Evolutionary conservation across 164 flowering plant species (phyloP).

Genomic region (Liriodendron chinense): DNA sequence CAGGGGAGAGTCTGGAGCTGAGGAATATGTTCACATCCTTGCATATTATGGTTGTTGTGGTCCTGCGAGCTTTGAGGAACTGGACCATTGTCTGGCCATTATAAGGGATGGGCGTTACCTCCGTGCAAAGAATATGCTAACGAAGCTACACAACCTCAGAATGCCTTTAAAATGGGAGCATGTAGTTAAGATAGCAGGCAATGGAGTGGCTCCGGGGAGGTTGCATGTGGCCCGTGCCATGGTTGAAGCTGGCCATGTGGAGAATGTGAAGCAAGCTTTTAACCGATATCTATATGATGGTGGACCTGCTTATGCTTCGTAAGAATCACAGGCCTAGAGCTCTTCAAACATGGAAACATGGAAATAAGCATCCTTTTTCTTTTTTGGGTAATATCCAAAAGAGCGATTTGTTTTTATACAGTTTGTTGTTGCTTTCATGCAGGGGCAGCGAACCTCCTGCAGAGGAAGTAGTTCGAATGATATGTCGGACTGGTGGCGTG

Average conservation of each 20-base stretch:
- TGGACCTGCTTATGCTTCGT: slow-evolving; percentile 96
- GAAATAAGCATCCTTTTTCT: background rate
- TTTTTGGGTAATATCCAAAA: slow-evolving; percentile 26
- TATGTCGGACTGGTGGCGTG: slow-evolving; percentile 74
- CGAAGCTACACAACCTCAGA: slow-evolving; percentile 69
- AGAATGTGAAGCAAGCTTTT: slow-evolving; percentile 88
- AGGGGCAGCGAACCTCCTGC: slow-evolving; percentile 84
- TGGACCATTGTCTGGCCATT: slow-evolving; percentile 61
- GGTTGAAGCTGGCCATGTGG: slow-evolving; percentile 92
- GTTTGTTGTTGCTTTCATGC: slow-evolving; percentile 34
- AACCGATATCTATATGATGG: slow-evolving; percentile 79
- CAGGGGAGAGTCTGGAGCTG: slow-evolving; percentile 37
- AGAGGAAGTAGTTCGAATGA: slow-evolving; percentile 69
- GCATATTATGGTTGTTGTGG: slow-evolving; percentile 94
- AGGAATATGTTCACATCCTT: slow-evolving; percentile 91
- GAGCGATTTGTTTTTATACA: slow-evolving; percentile 14
- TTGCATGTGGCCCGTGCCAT: slow-evolving; percentile 92
- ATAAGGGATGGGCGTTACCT: slow-evolving; percentile 84
- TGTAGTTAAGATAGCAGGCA: slow-evolving; percentile 78
- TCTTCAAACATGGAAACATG: background rate
- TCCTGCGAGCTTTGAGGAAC: slow-evolving; percentile 50
- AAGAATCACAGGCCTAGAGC: slow-evolving; percentile 16
- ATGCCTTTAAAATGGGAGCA: slow-evolving; percentile 86
- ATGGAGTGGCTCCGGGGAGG: slow-evolving; percentile 93
- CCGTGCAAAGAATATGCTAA: slow-evolving; percentile 74